These are phyloP conservation scores for Podospora tetraspora DNA, from an alignment of 495 filamentous ascomycete species.

Conservation along the genomic window DNA sequence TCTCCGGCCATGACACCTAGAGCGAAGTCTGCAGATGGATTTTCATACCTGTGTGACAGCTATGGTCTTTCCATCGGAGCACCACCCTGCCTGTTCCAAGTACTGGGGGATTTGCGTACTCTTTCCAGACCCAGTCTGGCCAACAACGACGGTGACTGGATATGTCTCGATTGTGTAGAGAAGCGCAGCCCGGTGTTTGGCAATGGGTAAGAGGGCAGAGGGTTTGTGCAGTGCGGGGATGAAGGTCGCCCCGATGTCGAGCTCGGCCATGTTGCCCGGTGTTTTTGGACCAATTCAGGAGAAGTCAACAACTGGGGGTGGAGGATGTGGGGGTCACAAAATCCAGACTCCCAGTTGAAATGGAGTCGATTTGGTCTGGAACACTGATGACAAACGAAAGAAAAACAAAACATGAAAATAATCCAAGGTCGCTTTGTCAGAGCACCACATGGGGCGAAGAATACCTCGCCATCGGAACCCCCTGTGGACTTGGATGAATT, in stretches of 20 bases:
- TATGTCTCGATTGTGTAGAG: conserved; percentile 71
- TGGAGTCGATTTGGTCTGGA: not conserved
- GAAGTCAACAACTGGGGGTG: not conserved
- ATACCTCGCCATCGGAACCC: not conserved
- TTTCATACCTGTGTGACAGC: conserved; percentile 80
- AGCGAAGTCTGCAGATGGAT: not conserved
- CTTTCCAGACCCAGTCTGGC: conserved; percentile 88
- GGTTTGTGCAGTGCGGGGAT: conserved; percentile 77
- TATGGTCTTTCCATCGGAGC: conserved; percentile 70
- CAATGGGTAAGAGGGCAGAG: conserved; percentile 68
- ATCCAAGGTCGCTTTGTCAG: not conserved
- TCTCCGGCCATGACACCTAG: not conserved
- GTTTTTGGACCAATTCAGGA: not conserved
- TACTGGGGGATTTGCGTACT: conserved; percentile 88
- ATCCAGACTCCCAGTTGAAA: not conserved
- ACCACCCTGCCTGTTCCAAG: conserved; percentile 85
- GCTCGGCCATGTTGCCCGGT: conserved; percentile 43
- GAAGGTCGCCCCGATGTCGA: conserved; percentile 58
- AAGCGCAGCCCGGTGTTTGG: conserved; percentile 66
- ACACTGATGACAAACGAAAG: not conserved
- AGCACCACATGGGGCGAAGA: not conserved
- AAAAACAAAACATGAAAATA: not conserved
- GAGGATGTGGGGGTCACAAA: not conserved
- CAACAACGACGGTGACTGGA: conserved; percentile 78
- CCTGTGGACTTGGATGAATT: not conserved